Percentiles rank a stretch among this genome's conserved stretches.
These are phyloP conservation scores for Tetracentron sinense DNA, from an alignment of 164 flowering plant genomes.

Conservation along the genomic window DNA sequence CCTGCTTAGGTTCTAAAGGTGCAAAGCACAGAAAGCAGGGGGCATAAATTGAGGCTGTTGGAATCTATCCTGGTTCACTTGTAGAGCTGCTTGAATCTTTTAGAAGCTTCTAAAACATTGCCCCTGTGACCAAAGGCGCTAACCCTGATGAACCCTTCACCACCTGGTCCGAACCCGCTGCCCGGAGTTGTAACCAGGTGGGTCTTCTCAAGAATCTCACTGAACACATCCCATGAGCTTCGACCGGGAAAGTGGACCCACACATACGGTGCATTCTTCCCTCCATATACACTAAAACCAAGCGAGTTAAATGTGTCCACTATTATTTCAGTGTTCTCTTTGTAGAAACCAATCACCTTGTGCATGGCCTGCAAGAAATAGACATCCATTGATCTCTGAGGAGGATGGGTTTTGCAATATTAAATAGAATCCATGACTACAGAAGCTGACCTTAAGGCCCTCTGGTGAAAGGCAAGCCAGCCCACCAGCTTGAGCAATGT, in stretches of 20 bases:
- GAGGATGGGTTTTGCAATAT: background rate
- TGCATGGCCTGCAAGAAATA: constrained; percentile 71
- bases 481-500: constrained; percentile 67
- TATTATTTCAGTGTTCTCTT: constrained; percentile 73
- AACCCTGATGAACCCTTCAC: constrained; percentile 90
- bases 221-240: constrained; percentile 95
- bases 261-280: constrained; percentile 86
- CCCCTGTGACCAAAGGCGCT: constrained; percentile 87
- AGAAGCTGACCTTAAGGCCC: constrained; percentile 44
- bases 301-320: constrained; percentile 80
- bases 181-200: constrained; percentile 96
- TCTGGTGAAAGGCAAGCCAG: constrained; percentile 64
- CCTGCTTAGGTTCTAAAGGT: no score
- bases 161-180: constrained; percentile 94
- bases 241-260: constrained; percentile 93
- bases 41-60: no score
- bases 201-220: constrained; percentile 87
- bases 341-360: constrained; percentile 70
- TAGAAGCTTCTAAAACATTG: constrained; percentile 72
- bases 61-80: constrained; percentile 25
- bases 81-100: constrained; percentile 68
- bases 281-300: constrained; percentile 80
- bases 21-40: no score
- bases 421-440: background rate
- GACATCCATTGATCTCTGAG: background rate